Conservation (phyloP, 208 protist genomes). For the Herpetomonas tarakana region DNA sequence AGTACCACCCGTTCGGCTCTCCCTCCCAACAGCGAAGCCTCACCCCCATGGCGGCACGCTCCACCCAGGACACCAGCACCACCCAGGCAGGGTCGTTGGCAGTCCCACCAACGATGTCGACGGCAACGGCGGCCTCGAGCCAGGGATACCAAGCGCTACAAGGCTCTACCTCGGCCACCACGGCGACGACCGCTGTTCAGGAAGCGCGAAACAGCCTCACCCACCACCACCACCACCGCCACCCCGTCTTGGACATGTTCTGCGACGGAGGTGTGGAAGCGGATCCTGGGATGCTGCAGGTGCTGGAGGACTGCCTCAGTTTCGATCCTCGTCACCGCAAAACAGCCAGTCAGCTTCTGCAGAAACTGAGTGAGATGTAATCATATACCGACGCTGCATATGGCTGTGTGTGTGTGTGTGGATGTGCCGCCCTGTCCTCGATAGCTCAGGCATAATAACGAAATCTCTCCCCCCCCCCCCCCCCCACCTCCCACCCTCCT, state of each 20-base stretch:
- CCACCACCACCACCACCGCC: not conserved
- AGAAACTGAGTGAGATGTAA: slow-evolving; percentile 22
- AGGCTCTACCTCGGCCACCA: too few relatives aligned
- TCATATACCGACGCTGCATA: not conserved
- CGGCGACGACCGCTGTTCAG: too few relatives aligned
- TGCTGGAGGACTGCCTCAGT: slow-evolving; percentile 30
- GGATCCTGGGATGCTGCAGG: slow-evolving; percentile 21
- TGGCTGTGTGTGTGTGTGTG: slow-evolving; percentile 8
- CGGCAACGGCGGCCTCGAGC: too few relatives aligned
- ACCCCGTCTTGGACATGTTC: not conserved
- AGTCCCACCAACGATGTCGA: too few relatives aligned
- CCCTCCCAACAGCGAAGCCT: too few relatives aligned
- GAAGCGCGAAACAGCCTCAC: too few relatives aligned
- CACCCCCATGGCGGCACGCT: too few relatives aligned
- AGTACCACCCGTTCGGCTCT: too few relatives aligned
- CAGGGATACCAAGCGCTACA: too few relatives aligned
- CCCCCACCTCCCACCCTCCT: not conserved
- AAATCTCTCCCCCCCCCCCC: not conserved
- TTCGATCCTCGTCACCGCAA: slow-evolving; percentile 18
- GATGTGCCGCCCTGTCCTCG: not conserved
- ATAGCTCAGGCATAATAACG: not conserved
- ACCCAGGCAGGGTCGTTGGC: too few relatives aligned
- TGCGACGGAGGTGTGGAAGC: not conserved
- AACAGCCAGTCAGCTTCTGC: slow-evolving; percentile 25
- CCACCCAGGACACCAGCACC: too few relatives aligned